Evolutionary conservation across 2,329 filamentous ascomycete genomes (phyloP).

Genomic region (Coniochaeta sp.): DNA sequence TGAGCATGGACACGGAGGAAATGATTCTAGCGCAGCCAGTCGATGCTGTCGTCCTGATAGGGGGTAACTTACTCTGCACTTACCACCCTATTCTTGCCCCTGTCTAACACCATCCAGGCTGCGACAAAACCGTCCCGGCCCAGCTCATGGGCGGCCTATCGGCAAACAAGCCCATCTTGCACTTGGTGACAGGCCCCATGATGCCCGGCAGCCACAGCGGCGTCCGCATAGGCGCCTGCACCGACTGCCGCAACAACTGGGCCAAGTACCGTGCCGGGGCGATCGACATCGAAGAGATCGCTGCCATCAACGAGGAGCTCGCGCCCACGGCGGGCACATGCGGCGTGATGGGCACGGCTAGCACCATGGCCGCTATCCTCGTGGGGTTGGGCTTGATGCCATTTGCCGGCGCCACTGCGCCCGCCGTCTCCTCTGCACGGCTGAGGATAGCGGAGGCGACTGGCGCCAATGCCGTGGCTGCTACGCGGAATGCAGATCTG

Average conservation of each 20-base stretch:
- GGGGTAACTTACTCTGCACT: conserved; percentile 34
- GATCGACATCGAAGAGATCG: conserved; percentile 66
- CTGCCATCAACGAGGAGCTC: conserved; percentile 62
- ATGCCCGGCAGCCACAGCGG: conserved; percentile 63
- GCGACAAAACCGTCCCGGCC: conserved; percentile 67
- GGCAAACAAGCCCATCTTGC: conserved; percentile 63
- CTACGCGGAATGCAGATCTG: conserved; percentile 54
- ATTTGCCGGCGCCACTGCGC: conserved; percentile 69
- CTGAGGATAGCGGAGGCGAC: conserved; percentile 75
- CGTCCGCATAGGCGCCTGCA: conserved; percentile 61
- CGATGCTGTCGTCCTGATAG: conserved; percentile 60
- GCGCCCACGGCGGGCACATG: conserved; percentile 73
- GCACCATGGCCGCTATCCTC: conserved; percentile 80
- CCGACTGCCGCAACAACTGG: conserved; percentile 69
- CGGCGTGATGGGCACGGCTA: conserved; percentile 87
- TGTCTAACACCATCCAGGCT: conserved; percentile 36
- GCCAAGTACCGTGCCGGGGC: conserved; percentile 57
- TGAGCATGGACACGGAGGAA: conserved; percentile 76
- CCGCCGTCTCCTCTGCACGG: conserved; percentile 70
- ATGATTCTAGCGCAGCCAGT: conserved; percentile 67
- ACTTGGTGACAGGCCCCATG: conserved; percentile 66
- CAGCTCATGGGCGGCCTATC: conserved; percentile 71
- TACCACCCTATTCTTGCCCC: conserved; percentile 3
- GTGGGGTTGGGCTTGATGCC: conserved; percentile 77
- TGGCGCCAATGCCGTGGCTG: conserved; percentile 57